Percentiles rank a stretch among this genome's conserved stretches.
phyloP scores from a whole-genome alignment of 495 filamentous ascomycete genomes.

The Trichoderma gamsii region DNA sequence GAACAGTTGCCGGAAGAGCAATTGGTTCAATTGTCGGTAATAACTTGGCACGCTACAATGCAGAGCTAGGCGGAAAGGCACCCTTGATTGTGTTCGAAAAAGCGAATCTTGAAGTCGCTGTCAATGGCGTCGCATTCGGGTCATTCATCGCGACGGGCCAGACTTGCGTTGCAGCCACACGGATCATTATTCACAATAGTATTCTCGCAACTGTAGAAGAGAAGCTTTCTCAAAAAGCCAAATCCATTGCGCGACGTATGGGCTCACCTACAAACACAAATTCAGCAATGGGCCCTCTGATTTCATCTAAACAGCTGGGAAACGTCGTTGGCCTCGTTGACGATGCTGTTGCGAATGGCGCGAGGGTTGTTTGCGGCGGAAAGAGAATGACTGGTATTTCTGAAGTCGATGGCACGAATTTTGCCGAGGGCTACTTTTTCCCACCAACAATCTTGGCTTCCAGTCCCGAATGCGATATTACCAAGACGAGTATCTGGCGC shows the following conservation, averaged over 20 bases:
- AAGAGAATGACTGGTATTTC: conserved; percentile 28
- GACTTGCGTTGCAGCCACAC: conserved; percentile 56
- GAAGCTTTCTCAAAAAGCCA: conserved; percentile 50
- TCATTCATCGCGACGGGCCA: conserved; percentile 54
- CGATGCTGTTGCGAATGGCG: conserved; percentile 28
- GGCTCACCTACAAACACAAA: conserved; percentile 55
- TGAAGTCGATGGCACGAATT: conserved; percentile 29
- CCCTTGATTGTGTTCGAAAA: conserved; percentile 50
- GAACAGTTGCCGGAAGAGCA: conserved; percentile 39
- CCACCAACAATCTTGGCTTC: conserved; percentile 49
- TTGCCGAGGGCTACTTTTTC: conserved; percentile 51
- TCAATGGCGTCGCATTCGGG: conserved; percentile 54
- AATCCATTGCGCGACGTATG: conserved; percentile 48
- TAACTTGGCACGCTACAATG: conserved; percentile 51
- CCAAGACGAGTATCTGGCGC: conserved; percentile 30
- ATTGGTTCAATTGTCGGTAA: conserved; percentile 43
- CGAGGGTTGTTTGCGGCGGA: conserved; percentile 32
- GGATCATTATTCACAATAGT: conserved; percentile 48
- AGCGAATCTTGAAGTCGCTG: conserved; percentile 45
- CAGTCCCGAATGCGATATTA: conserved; percentile 47
- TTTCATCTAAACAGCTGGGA: conserved; percentile 32
- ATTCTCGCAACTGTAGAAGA: conserved; percentile 47
- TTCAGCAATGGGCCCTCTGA: conserved; percentile 52
- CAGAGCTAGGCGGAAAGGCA: conserved; percentile 57
- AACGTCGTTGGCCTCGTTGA: conserved; percentile 34